phyloP scores from a whole-genome alignment of 345 rosid genomes.

The Turnera subulata region DNA sequence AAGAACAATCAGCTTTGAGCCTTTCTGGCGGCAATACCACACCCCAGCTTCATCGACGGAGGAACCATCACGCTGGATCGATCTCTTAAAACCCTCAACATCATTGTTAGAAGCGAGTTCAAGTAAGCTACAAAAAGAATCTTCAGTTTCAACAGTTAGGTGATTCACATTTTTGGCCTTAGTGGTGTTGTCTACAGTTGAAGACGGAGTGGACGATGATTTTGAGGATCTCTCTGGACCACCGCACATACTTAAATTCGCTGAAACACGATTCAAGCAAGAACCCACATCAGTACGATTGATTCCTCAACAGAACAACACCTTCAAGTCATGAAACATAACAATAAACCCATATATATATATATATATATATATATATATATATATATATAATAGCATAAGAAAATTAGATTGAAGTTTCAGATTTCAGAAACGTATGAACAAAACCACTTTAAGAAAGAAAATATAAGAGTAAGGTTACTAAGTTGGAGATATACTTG shows the following conservation, averaged over 20 bases:
- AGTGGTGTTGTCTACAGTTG: background rate
- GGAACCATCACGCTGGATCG: constrained; percentile 26
- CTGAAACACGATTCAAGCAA: constrained; percentile 10
- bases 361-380: too few relatives aligned
- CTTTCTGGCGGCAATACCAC: constrained; percentile 39
- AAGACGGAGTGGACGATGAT: constrained; percentile 9
- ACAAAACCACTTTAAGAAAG: too few relatives aligned
- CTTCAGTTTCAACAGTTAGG: constrained; percentile 24
- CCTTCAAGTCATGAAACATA: background rate
- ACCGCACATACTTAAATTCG: constrained; percentile 28
- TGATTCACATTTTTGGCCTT: constrained; percentile 21
- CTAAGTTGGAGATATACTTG: too few relatives aligned
- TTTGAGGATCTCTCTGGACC: constrained; percentile 23
- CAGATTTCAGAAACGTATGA: too few relatives aligned
- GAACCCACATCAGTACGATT: background rate
- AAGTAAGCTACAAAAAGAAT: constrained; percentile 36
- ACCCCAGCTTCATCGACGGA: constrained; percentile 31
- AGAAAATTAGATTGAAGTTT: too few relatives aligned
- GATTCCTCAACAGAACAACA: background rate
- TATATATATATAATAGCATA: too few relatives aligned
- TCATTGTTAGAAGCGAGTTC: constrained; percentile 48
- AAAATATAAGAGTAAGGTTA: too few relatives aligned
- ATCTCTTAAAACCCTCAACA: constrained; percentile 29
- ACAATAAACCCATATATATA: too few relatives aligned
- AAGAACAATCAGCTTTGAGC: constrained; percentile 43